phyloP scores from a whole-genome alignment of 257 asterid genomes.

The Gentiana straminea region DNA sequence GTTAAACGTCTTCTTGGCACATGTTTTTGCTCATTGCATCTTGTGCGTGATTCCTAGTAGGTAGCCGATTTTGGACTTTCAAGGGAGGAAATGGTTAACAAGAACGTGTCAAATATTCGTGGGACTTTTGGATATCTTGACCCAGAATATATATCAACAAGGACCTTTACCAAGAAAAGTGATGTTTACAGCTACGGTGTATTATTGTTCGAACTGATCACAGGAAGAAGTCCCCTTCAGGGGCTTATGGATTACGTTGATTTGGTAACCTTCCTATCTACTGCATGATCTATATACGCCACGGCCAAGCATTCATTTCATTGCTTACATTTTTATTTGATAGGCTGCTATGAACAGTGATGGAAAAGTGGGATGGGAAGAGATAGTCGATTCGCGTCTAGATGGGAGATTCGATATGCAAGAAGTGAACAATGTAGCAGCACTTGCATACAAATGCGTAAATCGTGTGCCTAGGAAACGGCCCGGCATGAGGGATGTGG shows the following conservation, averaged over 20 bases:
- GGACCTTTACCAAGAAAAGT: conserved; percentile 78
- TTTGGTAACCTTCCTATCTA: conserved; percentile 46
- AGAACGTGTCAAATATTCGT: conserved; percentile 54
- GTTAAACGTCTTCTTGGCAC: no score
- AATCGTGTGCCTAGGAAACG: conserved; percentile 47
- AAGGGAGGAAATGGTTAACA: conserved; percentile 77
- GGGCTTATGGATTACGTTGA: conserved; percentile 87
- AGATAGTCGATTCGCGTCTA: conserved; percentile 71
- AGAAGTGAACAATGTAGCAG: conserved; percentile 64
- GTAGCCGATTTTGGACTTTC: conserved; percentile 97
- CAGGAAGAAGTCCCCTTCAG: conserved; percentile 88
- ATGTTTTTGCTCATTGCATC: no score
- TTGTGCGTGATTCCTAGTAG: conserved; percentile 19
- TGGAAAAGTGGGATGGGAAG: conserved; percentile 91
- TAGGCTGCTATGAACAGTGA: conserved; percentile 96
- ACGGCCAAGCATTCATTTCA: background rate
- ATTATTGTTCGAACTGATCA: conserved; percentile 75
- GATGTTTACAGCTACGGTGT: conserved; percentile 94
- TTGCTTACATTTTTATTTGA: conserved; percentile 5
- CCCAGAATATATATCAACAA: conserved; percentile 87
- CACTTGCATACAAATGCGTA: conserved; percentile 79
- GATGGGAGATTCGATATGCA: conserved; percentile 52
- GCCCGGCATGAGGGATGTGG: conserved; percentile 80
- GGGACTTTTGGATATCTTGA: conserved; percentile 96
- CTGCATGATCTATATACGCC: background rate